These are phyloP conservation scores for Saitozyma sp. DNA, from an alignment of 768 basidiomycete species.

Conservation along the genomic window DNA sequence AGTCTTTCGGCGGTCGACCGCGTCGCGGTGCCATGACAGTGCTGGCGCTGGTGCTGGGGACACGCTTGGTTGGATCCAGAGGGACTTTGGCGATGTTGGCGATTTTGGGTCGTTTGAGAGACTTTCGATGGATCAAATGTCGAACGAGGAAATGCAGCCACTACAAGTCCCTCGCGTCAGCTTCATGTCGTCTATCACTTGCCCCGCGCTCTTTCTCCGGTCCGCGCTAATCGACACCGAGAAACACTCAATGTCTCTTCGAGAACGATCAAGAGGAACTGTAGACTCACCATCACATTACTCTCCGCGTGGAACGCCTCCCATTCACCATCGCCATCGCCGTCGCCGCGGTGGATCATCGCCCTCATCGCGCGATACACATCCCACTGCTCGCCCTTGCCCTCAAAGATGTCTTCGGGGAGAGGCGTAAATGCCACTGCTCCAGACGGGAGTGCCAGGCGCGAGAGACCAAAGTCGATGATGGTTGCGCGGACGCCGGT, in stretches of 20 bases:
- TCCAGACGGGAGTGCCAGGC: slow-evolving; percentile 62
- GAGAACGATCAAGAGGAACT: neutral
- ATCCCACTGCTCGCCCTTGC: slow-evolving; percentile 89
- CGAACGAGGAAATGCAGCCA: slow-evolving; percentile 83
- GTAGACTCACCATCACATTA: slow-evolving; percentile 76
- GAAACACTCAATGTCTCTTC: neutral
- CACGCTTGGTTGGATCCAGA: slow-evolving; percentile 1
- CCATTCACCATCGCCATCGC: slow-evolving; percentile 60
- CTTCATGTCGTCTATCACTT: too few relatives aligned
- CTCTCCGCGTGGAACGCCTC: slow-evolving; percentile 74
- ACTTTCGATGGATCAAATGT: slow-evolving; percentile 62
- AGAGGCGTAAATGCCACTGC: slow-evolving; percentile 72
- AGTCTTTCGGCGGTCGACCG: slow-evolving; percentile 9
- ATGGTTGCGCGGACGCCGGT: slow-evolving; percentile 73
- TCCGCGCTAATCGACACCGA: neutral
- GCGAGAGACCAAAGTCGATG: slow-evolving; percentile 91
- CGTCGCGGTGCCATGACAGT: neutral
- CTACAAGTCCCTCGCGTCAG: slow-evolving; percentile 54
- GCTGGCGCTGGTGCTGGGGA: slow-evolving; percentile 7
- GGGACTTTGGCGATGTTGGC: neutral
- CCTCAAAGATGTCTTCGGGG: slow-evolving; percentile 87
- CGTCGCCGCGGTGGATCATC: slow-evolving; percentile 54
- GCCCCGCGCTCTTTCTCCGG: too few relatives aligned
- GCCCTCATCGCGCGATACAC: slow-evolving; percentile 84
- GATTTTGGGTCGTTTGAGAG: slow-evolving; percentile 11